These are phyloP conservation scores for Orobanche coerulescens DNA, from an alignment of 257 asterid species.

Conservation along the genomic window DNA sequence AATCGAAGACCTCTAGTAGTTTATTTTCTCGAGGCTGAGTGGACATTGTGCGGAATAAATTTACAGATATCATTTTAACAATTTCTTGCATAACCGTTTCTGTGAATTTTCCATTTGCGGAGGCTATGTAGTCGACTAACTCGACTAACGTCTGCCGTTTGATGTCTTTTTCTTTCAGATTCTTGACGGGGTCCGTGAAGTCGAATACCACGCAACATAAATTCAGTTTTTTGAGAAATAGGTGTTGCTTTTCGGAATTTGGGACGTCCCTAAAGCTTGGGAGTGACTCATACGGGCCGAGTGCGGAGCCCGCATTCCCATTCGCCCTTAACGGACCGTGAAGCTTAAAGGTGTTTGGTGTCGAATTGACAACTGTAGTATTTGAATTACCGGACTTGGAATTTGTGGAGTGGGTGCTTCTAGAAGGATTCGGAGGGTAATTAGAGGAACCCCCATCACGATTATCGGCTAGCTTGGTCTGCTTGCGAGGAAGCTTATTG, in stretches of 20 bases:
- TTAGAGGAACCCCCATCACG: conserved; percentile 58
- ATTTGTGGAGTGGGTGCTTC: conserved; percentile 25
- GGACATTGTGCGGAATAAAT: conserved; percentile 47
- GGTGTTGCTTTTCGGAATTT: conserved; percentile 45
- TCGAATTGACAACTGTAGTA: conserved; percentile 25
- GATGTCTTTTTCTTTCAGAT: conserved; percentile 57
- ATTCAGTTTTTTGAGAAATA: conserved; percentile 43
- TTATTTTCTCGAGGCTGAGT: conserved; percentile 57
- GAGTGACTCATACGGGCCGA: conserved; percentile 42
- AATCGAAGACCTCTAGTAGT: conserved; percentile 43
- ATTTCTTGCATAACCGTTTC: conserved; percentile 53
- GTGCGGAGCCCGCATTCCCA: conserved; percentile 35
- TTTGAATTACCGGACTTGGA: conserved; percentile 32
- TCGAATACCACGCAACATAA: conserved; percentile 51
- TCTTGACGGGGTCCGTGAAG: conserved; percentile 51
- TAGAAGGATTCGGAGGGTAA: conserved; percentile 38
- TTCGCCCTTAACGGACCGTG: conserved; percentile 31
- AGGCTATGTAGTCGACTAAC: conserved; percentile 49
- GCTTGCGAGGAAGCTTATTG: conserved; percentile 73
- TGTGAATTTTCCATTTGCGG: conserved; percentile 45
- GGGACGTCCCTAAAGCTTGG: conserved; percentile 60
- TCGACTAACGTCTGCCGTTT: conserved; percentile 55
- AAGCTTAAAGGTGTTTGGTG: conserved; percentile 23
- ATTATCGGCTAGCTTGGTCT: conserved; percentile 47
- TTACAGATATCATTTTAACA: conserved; percentile 38